Conservation (phyloP, 306 rosid species). For the Quercus aquifolioides region DNA sequence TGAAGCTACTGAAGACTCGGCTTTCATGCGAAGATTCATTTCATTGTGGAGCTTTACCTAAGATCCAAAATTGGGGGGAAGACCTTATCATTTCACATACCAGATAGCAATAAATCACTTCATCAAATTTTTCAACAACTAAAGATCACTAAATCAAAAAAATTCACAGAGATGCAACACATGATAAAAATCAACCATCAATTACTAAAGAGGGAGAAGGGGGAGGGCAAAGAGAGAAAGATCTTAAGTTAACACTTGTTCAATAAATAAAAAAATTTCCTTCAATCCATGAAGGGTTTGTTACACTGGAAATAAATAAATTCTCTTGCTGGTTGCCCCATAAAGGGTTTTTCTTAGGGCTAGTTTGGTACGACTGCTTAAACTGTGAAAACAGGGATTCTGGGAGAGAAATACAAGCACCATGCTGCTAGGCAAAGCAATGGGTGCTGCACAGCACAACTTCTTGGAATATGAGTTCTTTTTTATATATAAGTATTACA, state of each 20-base stretch:
- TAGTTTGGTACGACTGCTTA: not conserved
- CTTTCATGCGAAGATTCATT: conserved; percentile 58
- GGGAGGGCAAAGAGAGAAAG: not conserved
- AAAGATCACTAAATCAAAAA: not conserved
- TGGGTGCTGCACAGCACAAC: no score
- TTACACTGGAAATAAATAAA: not conserved
- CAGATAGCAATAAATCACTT: not conserved
- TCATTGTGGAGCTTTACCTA: conserved; percentile 80
- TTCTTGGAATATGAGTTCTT: no score
- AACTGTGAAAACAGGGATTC: no score
- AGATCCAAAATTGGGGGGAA: conserved; percentile 1
- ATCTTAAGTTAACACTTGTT: not conserved
- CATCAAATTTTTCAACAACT: not conserved
- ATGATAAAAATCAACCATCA: not conserved
- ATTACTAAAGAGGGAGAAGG: not conserved
- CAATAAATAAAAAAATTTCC: not conserved
- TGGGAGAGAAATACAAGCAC: no score
- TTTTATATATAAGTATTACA: not conserved
- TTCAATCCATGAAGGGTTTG: not conserved
- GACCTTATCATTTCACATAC: not conserved
- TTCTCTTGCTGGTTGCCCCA: not conserved
- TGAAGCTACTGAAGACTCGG: conserved; percentile 62
- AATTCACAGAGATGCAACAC: not conserved
- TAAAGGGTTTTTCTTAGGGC: not conserved
- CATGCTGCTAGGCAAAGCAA: no score